A percentile compares a stretch with the other conserved stretches of the same genome.
These are phyloP conservation scores for Apiospora rasikravindrae DNA, from an alignment of 2,329 filamentous ascomycete species.

Conservation along the genomic window DNA sequence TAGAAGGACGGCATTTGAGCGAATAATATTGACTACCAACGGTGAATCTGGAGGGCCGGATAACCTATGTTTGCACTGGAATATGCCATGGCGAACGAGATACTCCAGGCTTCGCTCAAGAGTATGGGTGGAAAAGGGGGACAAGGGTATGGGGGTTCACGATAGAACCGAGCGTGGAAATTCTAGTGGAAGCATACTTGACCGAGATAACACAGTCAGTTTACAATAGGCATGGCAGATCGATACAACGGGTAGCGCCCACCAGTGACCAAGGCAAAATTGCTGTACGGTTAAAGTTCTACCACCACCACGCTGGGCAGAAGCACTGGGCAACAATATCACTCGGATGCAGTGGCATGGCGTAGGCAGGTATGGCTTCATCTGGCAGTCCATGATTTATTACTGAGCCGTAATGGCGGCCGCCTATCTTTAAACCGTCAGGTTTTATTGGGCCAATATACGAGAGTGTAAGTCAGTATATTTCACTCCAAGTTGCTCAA, in stretches of 20 bases:
- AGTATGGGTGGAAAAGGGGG: not conserved
- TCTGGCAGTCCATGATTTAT: not conserved
- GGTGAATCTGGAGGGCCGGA: too few relatives aligned
- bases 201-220: too few relatives aligned
- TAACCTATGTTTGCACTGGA: too few relatives aligned
- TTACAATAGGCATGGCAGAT: not conserved
- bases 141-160: not conserved
- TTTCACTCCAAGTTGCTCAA: not conserved
- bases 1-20: not conserved
- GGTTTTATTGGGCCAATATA: not conserved
- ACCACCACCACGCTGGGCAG: too few relatives aligned
- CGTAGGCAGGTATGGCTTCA: not conserved
- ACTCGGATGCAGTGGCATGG: not conserved
- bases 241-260: not conserved
- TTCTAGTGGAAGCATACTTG: not conserved
- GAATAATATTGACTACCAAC: too few relatives aligned
- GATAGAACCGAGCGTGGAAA: not conserved
- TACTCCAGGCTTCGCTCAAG: not conserved
- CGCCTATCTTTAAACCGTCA: too few relatives aligned
- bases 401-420: not conserved
- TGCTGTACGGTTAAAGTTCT: too few relatives aligned
- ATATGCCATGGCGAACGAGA: not conserved
- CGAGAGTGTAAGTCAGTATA: not conserved
- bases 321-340: too few relatives aligned
- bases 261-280: too few relatives aligned